These are phyloP conservation scores for Penicillium parvum DNA, from an alignment of 495 filamentous ascomycete species.

Conservation along the genomic window DNA sequence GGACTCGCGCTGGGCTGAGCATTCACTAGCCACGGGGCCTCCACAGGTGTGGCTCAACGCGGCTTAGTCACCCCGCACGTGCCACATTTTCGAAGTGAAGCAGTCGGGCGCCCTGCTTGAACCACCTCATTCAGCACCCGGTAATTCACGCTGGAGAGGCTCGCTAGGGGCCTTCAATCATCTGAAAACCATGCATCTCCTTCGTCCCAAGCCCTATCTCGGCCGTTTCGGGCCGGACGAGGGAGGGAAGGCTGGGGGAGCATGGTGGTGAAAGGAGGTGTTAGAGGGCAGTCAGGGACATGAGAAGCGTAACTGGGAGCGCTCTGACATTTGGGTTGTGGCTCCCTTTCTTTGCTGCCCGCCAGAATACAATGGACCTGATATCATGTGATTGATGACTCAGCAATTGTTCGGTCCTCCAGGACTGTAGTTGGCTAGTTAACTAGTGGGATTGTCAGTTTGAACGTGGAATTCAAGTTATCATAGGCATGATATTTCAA, in stretches of 20 bases:
- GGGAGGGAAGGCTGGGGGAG: slow-evolving; percentile 1
- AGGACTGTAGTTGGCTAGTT: not conserved
- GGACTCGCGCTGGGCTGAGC: slow-evolving; percentile 18
- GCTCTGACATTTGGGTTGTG: slow-evolving; percentile 32
- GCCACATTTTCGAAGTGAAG: slow-evolving; percentile 12
- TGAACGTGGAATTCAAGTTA: not conserved
- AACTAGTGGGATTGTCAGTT: not conserved
- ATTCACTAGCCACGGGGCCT: slow-evolving; percentile 19
- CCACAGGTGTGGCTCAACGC: slow-evolving; percentile 11
- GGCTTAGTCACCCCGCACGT: slow-evolving; percentile 24
- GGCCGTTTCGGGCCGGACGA: not conserved
- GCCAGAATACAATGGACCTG: slow-evolving; percentile 28
- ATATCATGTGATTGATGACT: slow-evolving; percentile 43
- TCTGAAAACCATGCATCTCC: not conserved
- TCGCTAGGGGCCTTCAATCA: slow-evolving; percentile 3
- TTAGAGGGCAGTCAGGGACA: slow-evolving; percentile 24
- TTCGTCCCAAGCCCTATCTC: not conserved
- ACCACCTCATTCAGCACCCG: not conserved
- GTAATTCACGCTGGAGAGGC: not conserved
- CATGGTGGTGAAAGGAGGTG: slow-evolving; percentile 23
- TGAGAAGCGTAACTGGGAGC: slow-evolving; percentile 15
- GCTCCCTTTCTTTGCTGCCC: slow-evolving; percentile 32
- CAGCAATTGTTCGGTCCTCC: slow-evolving; percentile 10
- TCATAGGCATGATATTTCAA: no score
- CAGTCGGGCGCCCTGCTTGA: slow-evolving; percentile 2